A percentile compares a stretch with the other conserved stretches of the same genome.
Conservation (phyloP, 1,284 basidiomycete species). For the Naganishia albida region DNA sequence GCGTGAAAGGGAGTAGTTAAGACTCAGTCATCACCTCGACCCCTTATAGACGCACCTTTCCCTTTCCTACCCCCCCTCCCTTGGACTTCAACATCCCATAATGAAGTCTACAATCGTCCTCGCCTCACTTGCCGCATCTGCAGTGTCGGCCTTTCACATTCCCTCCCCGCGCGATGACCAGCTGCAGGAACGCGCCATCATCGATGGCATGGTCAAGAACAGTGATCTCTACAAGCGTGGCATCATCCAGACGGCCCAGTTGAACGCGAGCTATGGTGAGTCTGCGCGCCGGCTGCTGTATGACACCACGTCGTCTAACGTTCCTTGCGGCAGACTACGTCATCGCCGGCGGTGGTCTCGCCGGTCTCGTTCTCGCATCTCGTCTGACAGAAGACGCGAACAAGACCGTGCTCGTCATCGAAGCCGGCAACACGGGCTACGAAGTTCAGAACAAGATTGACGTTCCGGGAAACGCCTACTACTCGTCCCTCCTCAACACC, state of each 20-base stretch:
- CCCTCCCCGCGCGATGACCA: conserved; percentile 22
- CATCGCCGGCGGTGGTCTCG: conserved; percentile 40
- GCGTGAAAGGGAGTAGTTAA: too few relatives aligned
- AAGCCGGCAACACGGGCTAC: conserved; percentile 42
- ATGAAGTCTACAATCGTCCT: conserved; percentile 1
- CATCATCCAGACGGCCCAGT: conserved; percentile 20
- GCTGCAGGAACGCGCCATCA: conserved; percentile 25
- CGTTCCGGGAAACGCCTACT: conserved; percentile 36
- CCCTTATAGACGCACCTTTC: too few relatives aligned
- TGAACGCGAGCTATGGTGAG: conserved; percentile 30
- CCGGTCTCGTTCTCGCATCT: conserved; percentile 44
- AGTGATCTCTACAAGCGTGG: conserved; percentile 30
- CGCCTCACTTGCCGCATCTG: conserved; percentile 14
- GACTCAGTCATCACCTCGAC: too few relatives aligned
- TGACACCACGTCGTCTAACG: background rate
- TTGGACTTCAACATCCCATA: too few relatives aligned
- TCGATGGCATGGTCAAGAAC: conserved; percentile 26
- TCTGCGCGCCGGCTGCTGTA: background rate
- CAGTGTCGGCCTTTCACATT: conserved; percentile 17
- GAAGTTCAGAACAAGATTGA: conserved; percentile 34
- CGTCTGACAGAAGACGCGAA: conserved; percentile 43
- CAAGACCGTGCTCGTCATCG: conserved; percentile 43
- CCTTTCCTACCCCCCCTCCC: too few relatives aligned
- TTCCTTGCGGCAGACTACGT: conserved; percentile 34
- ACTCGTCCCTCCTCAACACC: conserved; percentile 34